Percentiles rank a stretch among this genome's conserved stretches.
phyloP scores from a whole-genome alignment of 2,329 filamentous ascomycete genomes.

The Akanthomyces dipterigenus region DNA sequence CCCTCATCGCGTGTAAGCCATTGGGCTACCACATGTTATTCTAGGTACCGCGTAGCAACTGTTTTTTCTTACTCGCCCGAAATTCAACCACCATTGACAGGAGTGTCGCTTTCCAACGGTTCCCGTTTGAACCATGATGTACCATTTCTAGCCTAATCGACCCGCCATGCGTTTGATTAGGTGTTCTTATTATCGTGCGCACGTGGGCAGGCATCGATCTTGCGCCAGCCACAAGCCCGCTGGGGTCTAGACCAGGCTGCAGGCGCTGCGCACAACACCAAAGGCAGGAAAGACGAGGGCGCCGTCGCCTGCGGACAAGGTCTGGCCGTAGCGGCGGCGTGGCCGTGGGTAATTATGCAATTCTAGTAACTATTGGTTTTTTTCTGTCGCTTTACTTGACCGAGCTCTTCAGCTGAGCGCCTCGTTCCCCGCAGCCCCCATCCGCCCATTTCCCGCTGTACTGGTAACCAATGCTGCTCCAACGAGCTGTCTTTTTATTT shows the following conservation, averaged over 20 bases:
- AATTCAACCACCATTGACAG: not conserved
- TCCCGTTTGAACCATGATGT: not conserved
- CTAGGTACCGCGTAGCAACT: no score
- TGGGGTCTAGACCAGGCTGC: not conserved
- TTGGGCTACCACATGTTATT: not conserved
- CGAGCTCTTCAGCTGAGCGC: no score
- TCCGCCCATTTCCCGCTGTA: no score
- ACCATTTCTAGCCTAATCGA: no score
- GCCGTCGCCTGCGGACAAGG: no score
- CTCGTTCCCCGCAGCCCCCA: no score
- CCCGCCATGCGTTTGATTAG: no score
- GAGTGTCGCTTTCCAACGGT: not conserved
- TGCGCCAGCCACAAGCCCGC: not conserved
- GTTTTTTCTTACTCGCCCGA: not conserved
- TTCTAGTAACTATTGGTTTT: no score
- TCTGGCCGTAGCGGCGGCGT: not conserved
- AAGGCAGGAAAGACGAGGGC: not conserved
- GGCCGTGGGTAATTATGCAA: not conserved
- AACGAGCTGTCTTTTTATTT: no score
- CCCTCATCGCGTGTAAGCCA: slow-evolving; percentile 1
- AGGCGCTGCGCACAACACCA: not conserved
- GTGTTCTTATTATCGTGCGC: no score
- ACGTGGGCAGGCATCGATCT: not conserved
- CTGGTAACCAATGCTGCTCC: no score
- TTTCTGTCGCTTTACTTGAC: no score